These are phyloP conservation scores for Penstemon barbatus DNA, from an alignment of 257 asterid genomes.

Conservation along the genomic window DNA sequence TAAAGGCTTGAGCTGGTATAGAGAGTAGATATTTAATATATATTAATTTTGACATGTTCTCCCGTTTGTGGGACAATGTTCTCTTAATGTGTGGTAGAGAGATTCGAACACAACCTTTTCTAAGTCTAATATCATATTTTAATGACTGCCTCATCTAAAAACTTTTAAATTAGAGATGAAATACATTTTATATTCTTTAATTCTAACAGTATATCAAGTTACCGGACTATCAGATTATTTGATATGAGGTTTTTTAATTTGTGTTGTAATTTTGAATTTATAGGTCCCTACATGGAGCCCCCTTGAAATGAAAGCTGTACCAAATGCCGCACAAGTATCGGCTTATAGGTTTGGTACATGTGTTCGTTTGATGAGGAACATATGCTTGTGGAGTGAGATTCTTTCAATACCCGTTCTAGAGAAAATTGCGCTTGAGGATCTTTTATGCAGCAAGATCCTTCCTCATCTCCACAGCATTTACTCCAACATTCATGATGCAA, in stretches of 20 bases:
- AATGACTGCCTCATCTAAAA: too few species aligned
- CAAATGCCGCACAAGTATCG: slow-evolving; percentile 83
- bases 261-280: background rate
- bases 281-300: slow-evolving; percentile 94
- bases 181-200: too few species aligned
- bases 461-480: slow-evolving; percentile 89
- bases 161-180: too few species aligned
- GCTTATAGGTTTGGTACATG: slow-evolving; percentile 87
- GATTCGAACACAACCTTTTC: too few species aligned
- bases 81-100: too few species aligned
- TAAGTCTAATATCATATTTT: too few species aligned
- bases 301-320: slow-evolving; percentile 63
- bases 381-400: slow-evolving; percentile 78
- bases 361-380: slow-evolving; percentile 79
- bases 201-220: too few species aligned
- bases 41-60: too few species aligned
- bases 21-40: too few species aligned
- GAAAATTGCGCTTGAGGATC: slow-evolving; percentile 78
- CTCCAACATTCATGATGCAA: slow-evolving; percentile 74
- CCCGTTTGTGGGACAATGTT: too few species aligned
- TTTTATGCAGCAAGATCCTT: slow-evolving; percentile 71
- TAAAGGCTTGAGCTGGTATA: too few species aligned
- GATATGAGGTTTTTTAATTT: background rate
- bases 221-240: too few species aligned
- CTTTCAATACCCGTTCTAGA: slow-evolving; percentile 77